Evolutionary conservation across 345 rosid species (phyloP).

Genomic region (Sonneratia caseolaris): DNA sequence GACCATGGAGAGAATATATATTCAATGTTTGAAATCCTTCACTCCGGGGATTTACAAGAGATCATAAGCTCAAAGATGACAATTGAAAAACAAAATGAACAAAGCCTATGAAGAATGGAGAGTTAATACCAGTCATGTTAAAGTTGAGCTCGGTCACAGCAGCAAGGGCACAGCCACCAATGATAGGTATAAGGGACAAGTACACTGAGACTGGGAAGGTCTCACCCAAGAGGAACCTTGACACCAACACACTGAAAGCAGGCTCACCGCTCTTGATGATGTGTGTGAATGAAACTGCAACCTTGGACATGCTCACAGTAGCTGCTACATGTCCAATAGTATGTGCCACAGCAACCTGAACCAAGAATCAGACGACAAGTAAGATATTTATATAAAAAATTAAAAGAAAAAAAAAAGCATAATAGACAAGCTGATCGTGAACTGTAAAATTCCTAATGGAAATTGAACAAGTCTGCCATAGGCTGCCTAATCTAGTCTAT

Average conservation of each 20-base stretch:
- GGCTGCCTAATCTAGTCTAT: not conserved
- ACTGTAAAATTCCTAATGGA: not conserved
- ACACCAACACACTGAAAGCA: conserved; percentile 91
- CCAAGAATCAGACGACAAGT: conserved; percentile 9
- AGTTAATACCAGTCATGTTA: conserved; percentile 68
- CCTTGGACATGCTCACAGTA: conserved; percentile 99
- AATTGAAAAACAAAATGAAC: not conserved
- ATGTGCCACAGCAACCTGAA: conserved; percentile 95
- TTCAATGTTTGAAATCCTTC: not conserved
- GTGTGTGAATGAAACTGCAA: conserved; percentile 98
- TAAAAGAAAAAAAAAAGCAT: not conserved
- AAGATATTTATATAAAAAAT: conserved; percentile 8
- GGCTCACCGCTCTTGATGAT: conserved; percentile 99
- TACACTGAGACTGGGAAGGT: conserved; percentile 71
- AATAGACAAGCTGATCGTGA: not conserved
- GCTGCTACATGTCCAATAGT: conserved; percentile 99
- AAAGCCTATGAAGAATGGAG: not conserved
- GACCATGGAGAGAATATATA: not conserved
- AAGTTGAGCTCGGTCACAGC: conserved; percentile 98
- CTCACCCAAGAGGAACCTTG: conserved; percentile 84
- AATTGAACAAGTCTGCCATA: not conserved
- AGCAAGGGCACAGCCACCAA: conserved; percentile 99
- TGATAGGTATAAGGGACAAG: conserved; percentile 78
- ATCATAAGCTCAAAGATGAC: not conserved
- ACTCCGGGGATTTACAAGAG: not conserved